Evolutionary conservation across 768 basidiomycete genomes (phyloP).

Genomic region (Lanmaoa rubissima): DNA sequence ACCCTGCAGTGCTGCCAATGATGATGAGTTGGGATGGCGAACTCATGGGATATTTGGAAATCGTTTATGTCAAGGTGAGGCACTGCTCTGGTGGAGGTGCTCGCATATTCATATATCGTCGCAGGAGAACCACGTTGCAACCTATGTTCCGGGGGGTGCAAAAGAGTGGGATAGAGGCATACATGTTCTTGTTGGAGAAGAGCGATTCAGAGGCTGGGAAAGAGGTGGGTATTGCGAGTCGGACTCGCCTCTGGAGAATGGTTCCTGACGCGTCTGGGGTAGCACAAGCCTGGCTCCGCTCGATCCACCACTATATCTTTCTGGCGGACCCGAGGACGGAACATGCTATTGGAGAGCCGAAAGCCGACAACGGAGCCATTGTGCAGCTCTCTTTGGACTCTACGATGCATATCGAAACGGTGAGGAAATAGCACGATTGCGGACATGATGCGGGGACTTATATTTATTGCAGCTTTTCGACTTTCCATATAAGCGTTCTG

Average conservation of each 20-base stretch:
- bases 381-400: conserved; percentile 26
- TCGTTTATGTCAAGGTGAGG: conserved; percentile 47
- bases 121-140: conserved; percentile 22
- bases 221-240: conserved; percentile 35
- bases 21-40: conserved; percentile 49
- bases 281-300: conserved; percentile 23
- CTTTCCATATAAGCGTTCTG: conserved; percentile 28
- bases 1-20: conserved; percentile 39
- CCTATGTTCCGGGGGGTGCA: conserved; percentile 27
- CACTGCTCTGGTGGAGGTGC: neutral
- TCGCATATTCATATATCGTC: neutral
- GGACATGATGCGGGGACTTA: neutral
- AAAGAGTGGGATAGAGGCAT: conserved; percentile 37
- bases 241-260: neutral
- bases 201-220: conserved; percentile 42
- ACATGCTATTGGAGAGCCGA: conserved; percentile 44
- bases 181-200: conserved; percentile 48
- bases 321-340: conserved; percentile 43
- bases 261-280: neutral
- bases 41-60: conserved; percentile 43
- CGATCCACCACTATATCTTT: conserved; percentile 43
- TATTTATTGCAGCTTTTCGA: conserved; percentile 18
- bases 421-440: neutral
- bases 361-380: conserved; percentile 28
- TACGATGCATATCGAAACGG: conserved; percentile 23